Evolutionary conservation across 306 rosid species (phyloP).

Genomic region (Clitoria ternatea): DNA sequence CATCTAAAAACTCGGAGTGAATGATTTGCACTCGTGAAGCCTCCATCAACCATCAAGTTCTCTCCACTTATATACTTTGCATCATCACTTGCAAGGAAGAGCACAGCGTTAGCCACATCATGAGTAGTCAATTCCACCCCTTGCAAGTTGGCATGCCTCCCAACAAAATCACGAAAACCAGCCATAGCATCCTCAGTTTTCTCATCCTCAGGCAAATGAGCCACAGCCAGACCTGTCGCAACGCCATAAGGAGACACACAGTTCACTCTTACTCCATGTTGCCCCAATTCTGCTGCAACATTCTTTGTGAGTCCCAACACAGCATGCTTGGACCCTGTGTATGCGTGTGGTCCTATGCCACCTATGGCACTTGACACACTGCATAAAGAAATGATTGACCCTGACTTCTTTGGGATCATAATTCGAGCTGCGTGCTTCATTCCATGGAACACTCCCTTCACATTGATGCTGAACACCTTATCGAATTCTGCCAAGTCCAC

Average conservation of each 20-base stretch:
- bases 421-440: constrained; percentile 74
- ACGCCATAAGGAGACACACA: constrained; percentile 66
- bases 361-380: constrained; percentile 54
- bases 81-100: constrained; percentile 84
- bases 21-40: constrained; percentile 53
- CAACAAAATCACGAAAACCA: constrained; percentile 37
- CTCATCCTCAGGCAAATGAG: constrained; percentile 65
- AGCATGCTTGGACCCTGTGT: constrained; percentile 81
- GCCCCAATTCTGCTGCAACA: constrained; percentile 82
- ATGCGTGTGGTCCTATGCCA: constrained; percentile 63
- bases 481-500: constrained; percentile 62
- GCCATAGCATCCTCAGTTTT: constrained; percentile 51
- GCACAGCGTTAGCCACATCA: constrained; percentile 81
- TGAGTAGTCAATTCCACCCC: constrained; percentile 54
- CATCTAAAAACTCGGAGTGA: constrained; percentile 52
- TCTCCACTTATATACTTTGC: constrained; percentile 64
- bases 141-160: constrained; percentile 57
- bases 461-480: constrained; percentile 64
- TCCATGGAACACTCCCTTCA: constrained; percentile 78
- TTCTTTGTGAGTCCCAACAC: constrained; percentile 71
- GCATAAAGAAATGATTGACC: constrained; percentile 66
- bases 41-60: constrained; percentile 81
- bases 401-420: constrained; percentile 66
- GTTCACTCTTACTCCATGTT: constrained; percentile 53
- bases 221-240: constrained; percentile 52